Evolutionary conservation across 345 rosid species (phyloP).

Genomic region (Gossypium thurberi): DNA sequence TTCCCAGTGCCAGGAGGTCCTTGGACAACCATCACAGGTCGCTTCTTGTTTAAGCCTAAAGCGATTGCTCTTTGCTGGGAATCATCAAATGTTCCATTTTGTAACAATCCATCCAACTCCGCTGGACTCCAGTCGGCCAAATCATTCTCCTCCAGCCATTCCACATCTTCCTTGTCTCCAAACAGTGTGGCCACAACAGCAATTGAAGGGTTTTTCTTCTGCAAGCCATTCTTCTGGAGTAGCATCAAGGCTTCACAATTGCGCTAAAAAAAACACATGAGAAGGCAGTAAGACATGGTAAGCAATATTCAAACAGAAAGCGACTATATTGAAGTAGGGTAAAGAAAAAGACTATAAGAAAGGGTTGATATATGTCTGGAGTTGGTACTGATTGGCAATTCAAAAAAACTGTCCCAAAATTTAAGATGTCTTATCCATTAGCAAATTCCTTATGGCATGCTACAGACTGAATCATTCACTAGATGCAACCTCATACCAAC

Average conservation of each 20-base stretch:
- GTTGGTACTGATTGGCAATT: not conserved
- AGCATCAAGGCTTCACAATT: conserved; percentile 96
- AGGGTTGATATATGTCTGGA: not conserved
- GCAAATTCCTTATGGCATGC: not conserved
- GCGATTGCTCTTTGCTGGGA: conserved; percentile 67
- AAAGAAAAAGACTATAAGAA: not conserved
- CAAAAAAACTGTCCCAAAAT: not conserved
- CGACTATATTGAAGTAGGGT: not conserved
- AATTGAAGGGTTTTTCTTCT: conserved; percentile 69
- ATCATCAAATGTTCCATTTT: conserved; percentile 41
- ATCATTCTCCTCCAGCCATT: conserved; percentile 58
- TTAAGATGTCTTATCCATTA: not conserved
- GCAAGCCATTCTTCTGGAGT: conserved; percentile 87
- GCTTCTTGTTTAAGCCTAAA: conserved; percentile 74
- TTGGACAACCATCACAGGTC: conserved; percentile 69
- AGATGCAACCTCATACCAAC: not conserved
- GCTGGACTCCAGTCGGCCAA: conserved; percentile 56
- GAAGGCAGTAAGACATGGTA: conserved; percentile 11
- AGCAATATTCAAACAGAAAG: not conserved
- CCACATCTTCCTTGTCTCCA: conserved; percentile 73
- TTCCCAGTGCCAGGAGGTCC: conserved; percentile 99
- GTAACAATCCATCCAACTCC: conserved; percentile 44
- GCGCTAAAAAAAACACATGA: conserved; percentile 45
- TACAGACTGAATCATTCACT: not conserved
- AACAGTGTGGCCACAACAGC: conserved; percentile 78